phyloP scores from a whole-genome alignment of 106 monocot species.

The Agapanthus africanus region DNA sequence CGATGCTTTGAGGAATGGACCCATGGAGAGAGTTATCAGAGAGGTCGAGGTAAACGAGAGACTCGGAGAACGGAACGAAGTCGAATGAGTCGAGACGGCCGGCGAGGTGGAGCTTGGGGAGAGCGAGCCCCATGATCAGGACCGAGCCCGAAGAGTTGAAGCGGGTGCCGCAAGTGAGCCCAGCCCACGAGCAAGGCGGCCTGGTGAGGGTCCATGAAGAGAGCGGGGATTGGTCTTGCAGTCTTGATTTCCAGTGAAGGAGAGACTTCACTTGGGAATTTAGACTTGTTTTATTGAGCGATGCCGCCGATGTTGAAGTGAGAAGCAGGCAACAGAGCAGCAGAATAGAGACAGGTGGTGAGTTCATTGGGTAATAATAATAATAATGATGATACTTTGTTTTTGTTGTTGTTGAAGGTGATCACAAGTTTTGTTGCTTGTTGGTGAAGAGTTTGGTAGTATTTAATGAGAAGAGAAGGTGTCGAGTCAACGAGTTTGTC shows the following conservation, averaged over 20 bases:
- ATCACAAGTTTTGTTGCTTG: too few relatives aligned
- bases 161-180: conserved; percentile 1
- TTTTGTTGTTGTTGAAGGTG: too few relatives aligned
- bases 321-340: too few relatives aligned
- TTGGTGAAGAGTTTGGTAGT: too few relatives aligned
- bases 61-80: neutral
- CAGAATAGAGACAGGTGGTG: too few relatives aligned
- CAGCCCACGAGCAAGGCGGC: conserved; percentile 9
- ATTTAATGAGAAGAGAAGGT: too few relatives aligned
- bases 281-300: too few relatives aligned
- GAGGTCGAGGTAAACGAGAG: conserved; percentile 1
- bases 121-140: neutral
- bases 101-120: neutral
- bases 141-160: neutral
- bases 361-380: too few relatives aligned
- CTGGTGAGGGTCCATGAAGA: neutral
- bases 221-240: neutral
- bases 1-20: neutral
- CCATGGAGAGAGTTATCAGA: neutral
- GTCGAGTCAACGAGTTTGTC: too few relatives aligned
- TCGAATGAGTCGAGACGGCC: conserved; percentile 1
- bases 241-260: conserved; percentile 3
- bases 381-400: too few relatives aligned
- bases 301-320: too few relatives aligned
- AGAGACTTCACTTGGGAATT: neutral